phyloP scores from a whole-genome alignment of 345 rosid species.

The Eucalyptus dawsonii region DNA sequence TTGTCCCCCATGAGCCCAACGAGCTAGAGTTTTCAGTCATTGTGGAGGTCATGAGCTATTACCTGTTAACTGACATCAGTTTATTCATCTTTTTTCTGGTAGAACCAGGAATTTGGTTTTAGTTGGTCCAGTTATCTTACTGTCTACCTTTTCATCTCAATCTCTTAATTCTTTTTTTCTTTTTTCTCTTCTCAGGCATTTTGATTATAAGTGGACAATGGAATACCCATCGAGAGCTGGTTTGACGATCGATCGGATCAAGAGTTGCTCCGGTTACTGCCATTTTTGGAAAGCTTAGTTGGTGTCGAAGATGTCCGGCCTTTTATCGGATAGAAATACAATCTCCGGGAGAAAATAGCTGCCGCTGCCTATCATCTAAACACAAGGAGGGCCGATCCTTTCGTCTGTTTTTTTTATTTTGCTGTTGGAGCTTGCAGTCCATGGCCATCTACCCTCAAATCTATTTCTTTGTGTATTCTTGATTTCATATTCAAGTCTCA shows the following conservation, averaged over 20 bases:
- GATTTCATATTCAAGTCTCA: no score
- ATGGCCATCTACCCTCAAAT: no score
- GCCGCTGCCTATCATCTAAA: conserved; percentile 57
- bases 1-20: no score
- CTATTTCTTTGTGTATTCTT: no score
- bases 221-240: conserved; percentile 98
- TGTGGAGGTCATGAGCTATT: no score
- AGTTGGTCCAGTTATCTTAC: not conserved
- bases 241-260: conserved; percentile 67
- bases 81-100: no score
- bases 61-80: no score
- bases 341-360: conserved; percentile 62
- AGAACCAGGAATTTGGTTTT: no score
- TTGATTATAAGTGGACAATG: conserved; percentile 97
- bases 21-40: no score
- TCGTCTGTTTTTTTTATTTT: not conserved
- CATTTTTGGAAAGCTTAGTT: conserved; percentile 80
- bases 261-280: conserved; percentile 65
- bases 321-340: conserved; percentile 65
- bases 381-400: conserved; percentile 30
- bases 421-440: no score
- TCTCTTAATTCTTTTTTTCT: not conserved
- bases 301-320: conserved; percentile 88
- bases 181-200: conserved; percentile 40
- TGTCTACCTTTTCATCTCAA: not conserved